Evolutionary conservation across 139 green algal genomes (phyloP), one percentile per base, ranked within the genome.

Genomic region (Picochlorum sp.): DNA sequence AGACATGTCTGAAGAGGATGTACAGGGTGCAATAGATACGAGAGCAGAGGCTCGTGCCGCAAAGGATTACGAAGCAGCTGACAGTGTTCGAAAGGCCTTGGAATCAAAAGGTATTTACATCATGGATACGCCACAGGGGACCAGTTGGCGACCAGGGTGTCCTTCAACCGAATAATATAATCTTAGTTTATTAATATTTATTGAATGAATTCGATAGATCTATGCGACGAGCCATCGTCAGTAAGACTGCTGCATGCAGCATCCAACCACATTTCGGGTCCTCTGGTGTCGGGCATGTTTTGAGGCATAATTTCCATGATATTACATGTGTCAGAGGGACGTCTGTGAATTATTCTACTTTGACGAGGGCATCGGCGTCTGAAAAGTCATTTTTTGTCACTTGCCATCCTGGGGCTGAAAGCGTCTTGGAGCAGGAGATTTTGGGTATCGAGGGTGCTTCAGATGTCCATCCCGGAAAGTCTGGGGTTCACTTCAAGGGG

Each of bases 61-160:
- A 34, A 97, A 95, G 68, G 82, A 97, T 65, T 97, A 88, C 80
- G 77, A 72, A 1, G 65, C 72, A 4, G 79, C 81, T 3, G 87
- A 95, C 61, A 69, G 51, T 13, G 76, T 89, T 49, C n/a, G 71
- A 34, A 32, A 75, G 52, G 66, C 75, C 32, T 74, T 94, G 24
- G 81, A 80, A 4, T 61, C 46, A 1, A 44, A 64, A 28, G 89
- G 89, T n/a, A 66, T 95, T 21, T 52, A 80, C 3, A 78, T 95
- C 6, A 84, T 91, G 76, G 89, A 95, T 69, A 78, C 72, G 2
- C 77, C 87, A 0, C 21, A 73, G 58, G 86, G 86, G 45, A 90
- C 82, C 4, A 82, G 64, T 2, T 93, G 86, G 86, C 69, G 82
- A 49, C 83, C 83, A 20, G 79, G 64, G 2, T 54, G 18, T 20